Base-by-base conservation (phyloP, 1,284 basidiomycete species). In the Sporisorium iseilematis-ciliati region DNA sequence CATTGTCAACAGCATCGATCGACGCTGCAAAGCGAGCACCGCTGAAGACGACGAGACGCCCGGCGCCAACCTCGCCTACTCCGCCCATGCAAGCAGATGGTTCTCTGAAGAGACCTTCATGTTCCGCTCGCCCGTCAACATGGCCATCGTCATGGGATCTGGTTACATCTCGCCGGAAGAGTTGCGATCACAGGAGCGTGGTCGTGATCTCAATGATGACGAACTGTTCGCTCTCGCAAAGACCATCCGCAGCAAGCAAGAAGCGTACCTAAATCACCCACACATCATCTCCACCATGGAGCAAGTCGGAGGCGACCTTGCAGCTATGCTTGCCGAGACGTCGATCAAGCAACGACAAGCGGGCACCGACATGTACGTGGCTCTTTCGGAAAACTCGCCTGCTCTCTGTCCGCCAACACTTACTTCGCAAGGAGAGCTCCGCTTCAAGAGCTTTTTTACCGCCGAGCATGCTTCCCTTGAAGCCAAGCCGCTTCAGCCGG, bases 1-100 rank as follows among this genome's bases (percentile, higher is more conserved):
- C 56, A 61, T 68, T 7, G 59, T 68, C 26, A 68, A 68, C 58
- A 68, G 65, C 51, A 68, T 68, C 50, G 65, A 68, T 56, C 54
- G 59, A 45, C 54, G 46, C 23, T 68, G 56, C 54, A 58, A 41
- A 10, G 38, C 55, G 3, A 57, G 49, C 59, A 55, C 43, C 4
- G 18, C 50, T 0, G 43, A 57, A 7, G 49, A 41, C 0, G 65
- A 25, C 23, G 55, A 54, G 20, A 25, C 40, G 2, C 65, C 60
- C 11, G 65, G 65, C 23, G 65, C 57, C 12, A 52, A 68, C 31
- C 59, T 68, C 5, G 55, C 40, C n/a, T 68, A 68, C 33, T 68
- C 65, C 8, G 65, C 65, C 1, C 65, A 68, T 21, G 65, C 65
- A 10, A 68, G 56, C 25, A 55, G 65, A 21, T 68, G 65, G 65